phyloP scores from a whole-genome alignment of 371 early-diverging fungal genomes.

The Mortierella sp. region DNA sequence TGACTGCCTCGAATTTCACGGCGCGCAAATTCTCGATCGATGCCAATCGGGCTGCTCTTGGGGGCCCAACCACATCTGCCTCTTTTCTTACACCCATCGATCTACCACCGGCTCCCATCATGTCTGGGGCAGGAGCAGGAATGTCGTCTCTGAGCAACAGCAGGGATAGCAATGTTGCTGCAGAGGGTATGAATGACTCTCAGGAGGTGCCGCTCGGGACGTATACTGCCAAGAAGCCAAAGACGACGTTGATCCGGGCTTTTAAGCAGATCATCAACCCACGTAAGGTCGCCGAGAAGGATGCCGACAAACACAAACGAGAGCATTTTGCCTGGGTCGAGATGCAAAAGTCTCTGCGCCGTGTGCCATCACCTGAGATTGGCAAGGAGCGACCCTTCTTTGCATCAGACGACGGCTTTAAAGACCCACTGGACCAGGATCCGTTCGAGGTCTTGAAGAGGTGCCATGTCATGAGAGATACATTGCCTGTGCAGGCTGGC shows the following conservation, averaged over 20 bases:
- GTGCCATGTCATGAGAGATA: constrained; percentile 39
- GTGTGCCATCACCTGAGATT: constrained; percentile 43
- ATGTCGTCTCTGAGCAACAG: background rate
- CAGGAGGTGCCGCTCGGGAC: constrained; percentile 11
- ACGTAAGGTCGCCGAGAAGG: constrained; percentile 50
- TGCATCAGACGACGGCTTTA: background rate
- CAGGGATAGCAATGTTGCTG: background rate
- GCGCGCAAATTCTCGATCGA: constrained; percentile 40
- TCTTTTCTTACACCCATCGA: background rate
- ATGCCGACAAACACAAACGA: constrained; percentile 39
- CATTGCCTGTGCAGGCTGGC: background rate
- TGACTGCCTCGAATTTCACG: constrained; percentile 17
- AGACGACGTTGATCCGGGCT: constrained; percentile 41
- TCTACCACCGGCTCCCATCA: background rate
- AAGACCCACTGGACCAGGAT: constrained; percentile 14
- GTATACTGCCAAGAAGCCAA: constrained; percentile 48
- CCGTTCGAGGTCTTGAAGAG: constrained; percentile 34
- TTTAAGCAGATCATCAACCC: constrained; percentile 56
- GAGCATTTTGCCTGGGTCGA: constrained; percentile 58
- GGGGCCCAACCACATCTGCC: background rate
- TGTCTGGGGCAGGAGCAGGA: background rate
- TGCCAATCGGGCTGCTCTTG: constrained; percentile 4
- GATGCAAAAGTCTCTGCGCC: constrained; percentile 51
- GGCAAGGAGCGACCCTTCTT: constrained; percentile 25
- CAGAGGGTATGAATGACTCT: constrained; percentile 5